These are phyloP conservation scores for Fusarium falciforme DNA, from an alignment of 2,329 filamentous ascomycete species.

Conservation along the genomic window DNA sequence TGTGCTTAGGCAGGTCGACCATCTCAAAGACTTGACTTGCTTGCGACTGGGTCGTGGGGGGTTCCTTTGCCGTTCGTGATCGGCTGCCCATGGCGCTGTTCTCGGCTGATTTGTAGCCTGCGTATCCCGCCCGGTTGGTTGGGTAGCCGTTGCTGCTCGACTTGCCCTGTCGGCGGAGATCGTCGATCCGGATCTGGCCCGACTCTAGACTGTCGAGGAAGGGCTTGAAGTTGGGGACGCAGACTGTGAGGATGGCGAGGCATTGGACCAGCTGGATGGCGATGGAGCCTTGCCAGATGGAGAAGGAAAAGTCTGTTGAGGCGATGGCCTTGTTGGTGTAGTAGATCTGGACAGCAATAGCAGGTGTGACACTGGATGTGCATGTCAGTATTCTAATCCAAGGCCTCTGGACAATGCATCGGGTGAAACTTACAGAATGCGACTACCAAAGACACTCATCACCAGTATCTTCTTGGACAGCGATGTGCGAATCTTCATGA, in stretches of 20 bases:
- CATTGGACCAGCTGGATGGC: constrained; percentile 44
- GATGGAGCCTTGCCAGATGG: constrained; percentile 40
- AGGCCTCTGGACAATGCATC: background rate
- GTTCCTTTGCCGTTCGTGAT: constrained; percentile 14
- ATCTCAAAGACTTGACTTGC: constrained; percentile 30
- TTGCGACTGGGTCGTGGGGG: constrained; percentile 10
- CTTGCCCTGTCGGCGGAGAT: constrained; percentile 44
- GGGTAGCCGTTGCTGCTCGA: constrained; percentile 39
- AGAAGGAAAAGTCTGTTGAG: constrained; percentile 38
- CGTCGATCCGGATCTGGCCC: constrained; percentile 45
- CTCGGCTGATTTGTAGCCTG: constrained; percentile 36
- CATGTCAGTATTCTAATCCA: constrained; percentile 3
- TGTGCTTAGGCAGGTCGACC: constrained; percentile 17
- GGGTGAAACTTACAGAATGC: constrained; percentile 42
- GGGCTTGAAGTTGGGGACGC: constrained; percentile 45
- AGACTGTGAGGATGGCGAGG: constrained; percentile 43
- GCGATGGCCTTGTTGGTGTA: constrained; percentile 39
- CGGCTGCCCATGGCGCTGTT: constrained; percentile 18
- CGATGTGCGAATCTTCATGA: constrained; percentile 44
- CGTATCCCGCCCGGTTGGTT: constrained; percentile 34
- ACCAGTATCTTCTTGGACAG: constrained; percentile 44
- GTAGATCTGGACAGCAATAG: constrained; percentile 42
- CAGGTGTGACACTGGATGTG: constrained; percentile 40
- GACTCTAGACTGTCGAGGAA: constrained; percentile 46
- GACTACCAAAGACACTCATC: constrained; percentile 46